phyloP scores from a whole-genome alignment of 306 rosid genomes.

The Dalbergia cochinchinensis region DNA sequence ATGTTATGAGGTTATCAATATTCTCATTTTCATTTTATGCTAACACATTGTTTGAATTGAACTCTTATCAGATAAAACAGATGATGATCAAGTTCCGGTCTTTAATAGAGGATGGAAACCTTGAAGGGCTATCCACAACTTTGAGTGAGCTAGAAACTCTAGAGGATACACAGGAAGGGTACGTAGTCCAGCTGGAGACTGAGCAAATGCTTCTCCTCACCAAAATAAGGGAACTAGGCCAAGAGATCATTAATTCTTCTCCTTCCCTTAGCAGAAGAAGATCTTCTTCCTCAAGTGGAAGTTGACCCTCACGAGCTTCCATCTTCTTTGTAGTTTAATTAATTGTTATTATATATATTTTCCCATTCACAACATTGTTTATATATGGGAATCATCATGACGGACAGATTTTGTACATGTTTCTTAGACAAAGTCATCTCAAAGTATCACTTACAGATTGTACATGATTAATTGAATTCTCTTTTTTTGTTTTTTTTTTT shows the following conservation, averaged over 20 bases:
- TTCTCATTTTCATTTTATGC: constrained; percentile 18
- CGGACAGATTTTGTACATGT: constrained; percentile 43
- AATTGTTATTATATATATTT: neutral
- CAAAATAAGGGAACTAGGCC: constrained; percentile 86
- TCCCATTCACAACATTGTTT: constrained; percentile 22
- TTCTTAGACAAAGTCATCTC: constrained; percentile 34
- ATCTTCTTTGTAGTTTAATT: neutral
- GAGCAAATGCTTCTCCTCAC: constrained; percentile 87
- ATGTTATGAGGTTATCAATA: constrained; percentile 5
- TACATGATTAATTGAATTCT: constrained; percentile 47
- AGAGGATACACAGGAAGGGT: constrained; percentile 79
- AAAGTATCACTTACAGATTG: constrained; percentile 39
- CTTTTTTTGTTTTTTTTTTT: constrained; percentile 3
- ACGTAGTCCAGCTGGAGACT: constrained; percentile 77
- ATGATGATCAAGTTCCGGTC: constrained; percentile 65
- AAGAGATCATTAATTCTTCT: constrained; percentile 71
- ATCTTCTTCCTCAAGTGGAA: constrained; percentile 40
- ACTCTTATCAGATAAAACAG: constrained; percentile 75
- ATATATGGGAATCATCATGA: neutral
- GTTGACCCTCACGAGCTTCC: constrained; percentile 30
- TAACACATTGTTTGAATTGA: constrained; percentile 23
- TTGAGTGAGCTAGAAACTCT: constrained; percentile 78
- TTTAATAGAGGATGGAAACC: constrained; percentile 70
- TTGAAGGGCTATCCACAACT: constrained; percentile 67
- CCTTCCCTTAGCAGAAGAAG: constrained; percentile 60